Evolutionary conservation across 345 rosid species (phyloP).

Genomic region (Lenwebbia sp.): DNA sequence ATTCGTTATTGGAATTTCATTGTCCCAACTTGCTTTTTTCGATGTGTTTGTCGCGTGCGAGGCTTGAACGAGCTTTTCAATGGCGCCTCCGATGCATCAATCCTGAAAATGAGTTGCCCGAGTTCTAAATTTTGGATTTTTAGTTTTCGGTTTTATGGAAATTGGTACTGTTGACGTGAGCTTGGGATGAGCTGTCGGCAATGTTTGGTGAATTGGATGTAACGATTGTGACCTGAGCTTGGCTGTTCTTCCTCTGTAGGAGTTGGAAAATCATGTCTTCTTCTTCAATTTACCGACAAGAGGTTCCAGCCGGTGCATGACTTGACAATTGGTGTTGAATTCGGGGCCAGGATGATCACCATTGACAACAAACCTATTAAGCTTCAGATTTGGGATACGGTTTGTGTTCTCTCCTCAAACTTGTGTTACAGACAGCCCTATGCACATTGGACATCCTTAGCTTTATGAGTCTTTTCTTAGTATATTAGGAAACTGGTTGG

Average conservation of each 20-base stretch:
- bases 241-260: slow-evolving; percentile 24
- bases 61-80: background rate
- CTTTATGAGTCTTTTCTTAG: background rate
- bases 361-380: slow-evolving; percentile 88
- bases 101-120: background rate
- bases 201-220: background rate
- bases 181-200: background rate
- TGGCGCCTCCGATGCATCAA: background rate
- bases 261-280: slow-evolving; percentile 94
- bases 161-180: background rate
- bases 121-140: background rate
- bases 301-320: slow-evolving; percentile 97
- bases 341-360: slow-evolving; percentile 95
- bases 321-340: slow-evolving; percentile 91
- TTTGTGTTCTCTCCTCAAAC: slow-evolving; percentile 8
- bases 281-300: slow-evolving; percentile 95
- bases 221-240: background rate
- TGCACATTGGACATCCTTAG: background rate
- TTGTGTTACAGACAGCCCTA: background rate
- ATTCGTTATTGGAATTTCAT: background rate
- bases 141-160: background rate
- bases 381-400: slow-evolving; percentile 99
- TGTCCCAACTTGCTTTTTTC: background rate
- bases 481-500: background rate
- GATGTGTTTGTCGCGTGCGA: background rate